Percentiles rank a stretch among this genome's conserved stretches.
These are phyloP conservation scores for Gymnopus androsaceus DNA, from an alignment of 1,284 basidiomycete species.

Conservation along the genomic window DNA sequence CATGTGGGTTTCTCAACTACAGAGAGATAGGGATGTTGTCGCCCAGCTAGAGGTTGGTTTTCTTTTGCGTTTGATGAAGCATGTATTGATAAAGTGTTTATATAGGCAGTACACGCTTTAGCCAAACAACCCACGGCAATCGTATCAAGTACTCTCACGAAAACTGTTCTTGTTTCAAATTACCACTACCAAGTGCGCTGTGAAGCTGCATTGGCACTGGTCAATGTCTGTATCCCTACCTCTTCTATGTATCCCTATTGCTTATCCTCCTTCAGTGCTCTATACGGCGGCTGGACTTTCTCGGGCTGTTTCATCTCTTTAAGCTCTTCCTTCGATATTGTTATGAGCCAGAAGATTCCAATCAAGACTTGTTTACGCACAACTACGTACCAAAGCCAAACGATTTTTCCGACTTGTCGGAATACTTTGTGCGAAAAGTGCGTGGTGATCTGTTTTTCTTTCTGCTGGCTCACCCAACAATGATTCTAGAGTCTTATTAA, in stretches of 20 bases:
- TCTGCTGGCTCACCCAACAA: constrained; percentile 4
- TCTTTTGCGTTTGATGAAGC: constrained; percentile 10
- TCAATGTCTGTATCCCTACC: constrained; percentile 60
- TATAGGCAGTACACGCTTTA: constrained; percentile 83
- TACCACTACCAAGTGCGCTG: constrained; percentile 98
- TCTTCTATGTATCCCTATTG: constrained; percentile 1
- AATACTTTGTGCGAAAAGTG: constrained; percentile 95
- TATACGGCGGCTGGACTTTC: constrained; percentile 75
- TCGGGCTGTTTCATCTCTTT: constrained; percentile 95
- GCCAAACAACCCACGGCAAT: constrained; percentile 83
- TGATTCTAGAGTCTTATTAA: constrained; percentile 66
- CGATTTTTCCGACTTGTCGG: constrained; percentile 88
- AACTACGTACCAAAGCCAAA: constrained; percentile 91
- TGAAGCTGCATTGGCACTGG: constrained; percentile 88
- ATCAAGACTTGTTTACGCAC: constrained; percentile 80
- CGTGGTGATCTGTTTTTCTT: constrained; percentile 22
- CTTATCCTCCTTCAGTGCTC: constrained; percentile 63
- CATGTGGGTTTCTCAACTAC: constrained; percentile 98
- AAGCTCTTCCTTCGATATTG: constrained; percentile 95
- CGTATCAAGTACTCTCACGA: constrained; percentile 90
- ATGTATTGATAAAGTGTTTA: constrained; percentile 11
- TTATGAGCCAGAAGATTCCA: constrained; percentile 79
- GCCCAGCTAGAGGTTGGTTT: constrained; percentile 88
- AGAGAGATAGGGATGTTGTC: constrained; percentile 96
- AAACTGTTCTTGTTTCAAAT: constrained; percentile 92